Evolutionary conservation across 768 basidiomycete genomes (phyloP).

Genomic region (Lentinula edodes): DNA sequence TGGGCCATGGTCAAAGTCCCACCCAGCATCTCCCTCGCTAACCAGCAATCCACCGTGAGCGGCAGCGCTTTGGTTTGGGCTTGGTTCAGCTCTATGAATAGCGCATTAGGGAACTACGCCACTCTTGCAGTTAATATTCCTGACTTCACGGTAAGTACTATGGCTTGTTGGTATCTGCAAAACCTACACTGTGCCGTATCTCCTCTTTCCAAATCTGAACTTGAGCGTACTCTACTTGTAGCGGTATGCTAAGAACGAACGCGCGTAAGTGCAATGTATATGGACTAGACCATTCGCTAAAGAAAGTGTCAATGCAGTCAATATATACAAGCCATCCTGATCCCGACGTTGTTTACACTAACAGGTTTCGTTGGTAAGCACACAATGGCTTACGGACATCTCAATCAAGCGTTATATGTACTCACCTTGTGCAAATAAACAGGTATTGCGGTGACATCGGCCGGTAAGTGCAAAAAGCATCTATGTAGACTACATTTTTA

Average conservation of each 20-base stretch:
- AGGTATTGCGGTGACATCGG: constrained; percentile 77
- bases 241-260: constrained; percentile 67
- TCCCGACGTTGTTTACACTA: constrained; percentile 72
- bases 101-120: constrained; percentile 68
- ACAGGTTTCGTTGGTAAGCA: constrained; percentile 50
- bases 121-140: constrained; percentile 78
- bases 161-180: no score
- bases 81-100: constrained; percentile 74
- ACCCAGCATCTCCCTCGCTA: constrained; percentile 52
- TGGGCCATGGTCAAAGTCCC: constrained; percentile 75
- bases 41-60: constrained; percentile 41
- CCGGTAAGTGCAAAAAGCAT: constrained; percentile 31
- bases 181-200: no score
- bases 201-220: no score
- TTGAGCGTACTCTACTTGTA: not conserved
- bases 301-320: constrained; percentile 36
- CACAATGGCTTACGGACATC: no score
- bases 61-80: constrained; percentile 66
- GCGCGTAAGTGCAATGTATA: constrained; percentile 38
- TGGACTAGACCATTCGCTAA: not conserved
- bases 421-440: constrained; percentile 19
- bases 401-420: not conserved
- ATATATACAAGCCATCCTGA: constrained; percentile 69
- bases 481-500: not conserved
- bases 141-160: constrained; percentile 60